A percentile compares a stretch with the other conserved stretches of the same genome.
Evolutionary conservation across 1,284 basidiomycete genomes (phyloP).

Genomic region (Erythrobasidium hasegawianum): DNA sequence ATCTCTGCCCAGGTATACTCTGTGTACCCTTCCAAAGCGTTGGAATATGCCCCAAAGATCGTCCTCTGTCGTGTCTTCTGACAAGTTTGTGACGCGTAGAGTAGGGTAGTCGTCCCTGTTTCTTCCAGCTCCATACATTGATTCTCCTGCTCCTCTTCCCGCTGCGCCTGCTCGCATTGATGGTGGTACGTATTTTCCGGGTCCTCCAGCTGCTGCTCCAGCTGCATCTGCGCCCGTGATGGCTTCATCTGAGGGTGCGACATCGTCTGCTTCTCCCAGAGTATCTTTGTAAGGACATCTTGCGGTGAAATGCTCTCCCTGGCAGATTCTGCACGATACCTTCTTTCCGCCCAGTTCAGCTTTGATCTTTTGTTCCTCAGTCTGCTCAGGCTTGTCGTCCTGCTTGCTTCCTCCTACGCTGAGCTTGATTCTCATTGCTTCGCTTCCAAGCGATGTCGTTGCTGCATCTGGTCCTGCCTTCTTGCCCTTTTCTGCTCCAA

Average conservation of each 20-base stretch:
- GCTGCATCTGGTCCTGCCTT: constrained; percentile 84
- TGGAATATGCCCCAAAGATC: constrained; percentile 87
- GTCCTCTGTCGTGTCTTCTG: constrained; percentile 89
- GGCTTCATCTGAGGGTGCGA: constrained; percentile 53
- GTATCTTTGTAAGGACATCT: constrained; percentile 99
- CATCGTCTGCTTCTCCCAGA: constrained; percentile 51
- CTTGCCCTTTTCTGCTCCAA: constrained; percentile 85
- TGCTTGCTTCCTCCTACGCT: constrained; percentile 69
- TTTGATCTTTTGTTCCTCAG: constrained; percentile 67
- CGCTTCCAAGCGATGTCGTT: constrained; percentile 86
- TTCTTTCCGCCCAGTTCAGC: constrained; percentile 66
- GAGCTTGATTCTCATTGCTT: constrained; percentile 80
- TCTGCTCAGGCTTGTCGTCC: constrained; percentile 47
- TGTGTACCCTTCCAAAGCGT: constrained; percentile 66
- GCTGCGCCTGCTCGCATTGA: constrained; percentile 66
- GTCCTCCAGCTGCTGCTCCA: constrained; percentile 49
- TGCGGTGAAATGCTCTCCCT: constrained; percentile 95
- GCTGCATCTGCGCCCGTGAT: constrained; percentile 47
- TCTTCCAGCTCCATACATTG: constrained; percentile 63
- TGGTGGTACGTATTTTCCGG: constrained; percentile 87
- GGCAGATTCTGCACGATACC: constrained; percentile 89
- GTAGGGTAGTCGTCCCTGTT: constrained; percentile 89
- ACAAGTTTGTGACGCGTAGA: constrained; percentile 93
- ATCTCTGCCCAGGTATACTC: constrained; percentile 93
- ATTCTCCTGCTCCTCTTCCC: constrained; percentile 68